Conservation (phyloP, 2,329 filamentous ascomycete species). For the Verticillium albo-atrum region DNA sequence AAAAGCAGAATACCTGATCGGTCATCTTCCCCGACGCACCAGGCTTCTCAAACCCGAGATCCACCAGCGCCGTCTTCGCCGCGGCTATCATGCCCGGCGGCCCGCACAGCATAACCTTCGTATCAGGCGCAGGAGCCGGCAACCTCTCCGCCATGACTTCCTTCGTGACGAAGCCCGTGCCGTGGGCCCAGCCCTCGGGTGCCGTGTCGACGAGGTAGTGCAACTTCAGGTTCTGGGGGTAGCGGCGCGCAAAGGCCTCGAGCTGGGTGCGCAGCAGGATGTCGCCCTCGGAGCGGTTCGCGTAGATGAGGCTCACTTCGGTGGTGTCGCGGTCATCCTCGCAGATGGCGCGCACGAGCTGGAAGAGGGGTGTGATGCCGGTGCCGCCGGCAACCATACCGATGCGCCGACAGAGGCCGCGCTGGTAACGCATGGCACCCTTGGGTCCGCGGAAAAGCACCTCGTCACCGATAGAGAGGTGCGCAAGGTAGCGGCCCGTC, state of each 20-base stretch:
- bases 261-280: slow-evolving; percentile 55
- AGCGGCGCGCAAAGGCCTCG: slow-evolving; percentile 44
- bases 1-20: slow-evolving; percentile 54
- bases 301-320: slow-evolving; percentile 49
- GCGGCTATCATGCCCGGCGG: slow-evolving; percentile 57
- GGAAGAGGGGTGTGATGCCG: slow-evolving; percentile 30
- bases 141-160: slow-evolving; percentile 45
- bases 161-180: slow-evolving; percentile 45
- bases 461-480: slow-evolving; percentile 41
- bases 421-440: slow-evolving; percentile 48
- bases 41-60: slow-evolving; percentile 46
- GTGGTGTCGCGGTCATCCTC: slow-evolving; percentile 56
- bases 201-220: slow-evolving; percentile 50
- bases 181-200: slow-evolving; percentile 40
- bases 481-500: slow-evolving; percentile 43
- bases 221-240: slow-evolving; percentile 49
- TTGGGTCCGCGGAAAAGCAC: slow-evolving; percentile 52
- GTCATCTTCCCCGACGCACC: slow-evolving; percentile 44
- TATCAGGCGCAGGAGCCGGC: slow-evolving; percentile 37
- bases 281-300: slow-evolving; percentile 53
- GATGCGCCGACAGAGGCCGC: slow-evolving; percentile 35
- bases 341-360: slow-evolving; percentile 59
- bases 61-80: slow-evolving; percentile 44
- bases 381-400: slow-evolving; percentile 50
- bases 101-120: slow-evolving; percentile 55